phyloP scores from a whole-genome alignment of 257 asterid genomes.

The Solanum lycopersicoides region DNA sequence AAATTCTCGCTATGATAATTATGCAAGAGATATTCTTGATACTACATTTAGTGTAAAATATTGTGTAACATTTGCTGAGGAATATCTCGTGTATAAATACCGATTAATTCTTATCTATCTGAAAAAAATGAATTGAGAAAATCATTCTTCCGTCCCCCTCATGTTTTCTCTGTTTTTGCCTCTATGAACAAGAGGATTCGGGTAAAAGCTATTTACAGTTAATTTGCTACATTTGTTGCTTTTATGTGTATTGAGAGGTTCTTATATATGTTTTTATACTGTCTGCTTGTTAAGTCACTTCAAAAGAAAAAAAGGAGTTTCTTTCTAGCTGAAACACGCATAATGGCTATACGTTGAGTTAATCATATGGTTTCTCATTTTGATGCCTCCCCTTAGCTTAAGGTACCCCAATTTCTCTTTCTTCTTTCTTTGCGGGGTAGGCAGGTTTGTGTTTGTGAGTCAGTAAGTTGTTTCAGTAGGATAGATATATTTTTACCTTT shows the following conservation, averaged over 20 bases:
- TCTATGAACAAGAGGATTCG: not conserved
- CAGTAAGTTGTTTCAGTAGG: not conserved
- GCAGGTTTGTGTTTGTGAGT: not conserved
- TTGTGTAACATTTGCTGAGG: not conserved
- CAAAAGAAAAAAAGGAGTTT: not conserved
- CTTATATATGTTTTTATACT: not conserved
- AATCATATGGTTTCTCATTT: not conserved
- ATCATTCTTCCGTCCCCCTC: not conserved
- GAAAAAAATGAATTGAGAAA: not conserved
- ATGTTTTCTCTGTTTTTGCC: not conserved
- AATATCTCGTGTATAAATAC: not conserved
- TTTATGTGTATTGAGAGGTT: not conserved
- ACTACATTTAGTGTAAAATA: not conserved
- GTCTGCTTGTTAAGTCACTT: not conserved
- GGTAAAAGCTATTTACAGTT: not conserved
- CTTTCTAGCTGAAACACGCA: not conserved
- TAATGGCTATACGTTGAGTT: not conserved
- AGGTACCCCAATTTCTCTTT: not conserved
- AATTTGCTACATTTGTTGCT: not conserved
- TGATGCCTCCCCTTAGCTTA: not conserved
- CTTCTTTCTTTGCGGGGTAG: not conserved
- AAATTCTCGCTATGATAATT: not conserved
- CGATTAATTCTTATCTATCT: not conserved
- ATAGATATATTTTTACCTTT: not conserved
- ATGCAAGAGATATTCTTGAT: not conserved